Evolutionary conservation across 192 early-diverging fungal genomes (phyloP), one percentile per base, ranked within the genome.

Genomic region (Umbelopsis sp.): DNA sequence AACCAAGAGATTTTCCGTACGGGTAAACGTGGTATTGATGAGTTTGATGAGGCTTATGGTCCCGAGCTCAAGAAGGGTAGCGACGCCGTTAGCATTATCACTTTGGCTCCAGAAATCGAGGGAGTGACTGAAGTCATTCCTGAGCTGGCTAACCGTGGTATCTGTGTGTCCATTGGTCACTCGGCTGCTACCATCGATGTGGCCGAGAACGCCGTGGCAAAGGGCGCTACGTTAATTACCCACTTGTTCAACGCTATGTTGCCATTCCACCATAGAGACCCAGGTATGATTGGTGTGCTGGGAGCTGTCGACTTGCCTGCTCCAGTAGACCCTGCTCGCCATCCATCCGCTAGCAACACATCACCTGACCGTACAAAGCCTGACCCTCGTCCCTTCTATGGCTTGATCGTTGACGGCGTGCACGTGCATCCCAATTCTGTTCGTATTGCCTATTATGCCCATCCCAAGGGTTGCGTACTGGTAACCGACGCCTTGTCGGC

Each of bases 181-280:
- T 89, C 92, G 1, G 87, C 85, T 67, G 87, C 87, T 41, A 87
- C 84, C 18, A 84, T 88, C 20, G 83, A 81, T 18, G 80, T 88
- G 71, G 89, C 90, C 10, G 87, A 88, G 64, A 71, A 73, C 25
- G 92, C 89, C 0, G 79, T 89, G 48, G 68, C 74, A 3, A 82
- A 78, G 9, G 92, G 92, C 10, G 91, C 91, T 3, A 86, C 80
- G 1, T 86, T 87, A 74, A 90, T 95, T 47, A 93, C 93, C 0
- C 93, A 95, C 71, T 76, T 95, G 52, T 95, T 93, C 79, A 95
- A 95, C 69, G 93, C 93, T 44, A 93, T 93, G 93, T 87, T 89
- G 58, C 81, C 82, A 16, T 95, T 95, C 76, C 93, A 95, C 78
- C 93, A 95, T 78, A 88, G 93, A 55, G 92, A 95, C 72, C 93